Evolutionary conservation across 139 green algal species (phyloP).

Genomic region (Deuterostichococcus epilithicus): DNA sequence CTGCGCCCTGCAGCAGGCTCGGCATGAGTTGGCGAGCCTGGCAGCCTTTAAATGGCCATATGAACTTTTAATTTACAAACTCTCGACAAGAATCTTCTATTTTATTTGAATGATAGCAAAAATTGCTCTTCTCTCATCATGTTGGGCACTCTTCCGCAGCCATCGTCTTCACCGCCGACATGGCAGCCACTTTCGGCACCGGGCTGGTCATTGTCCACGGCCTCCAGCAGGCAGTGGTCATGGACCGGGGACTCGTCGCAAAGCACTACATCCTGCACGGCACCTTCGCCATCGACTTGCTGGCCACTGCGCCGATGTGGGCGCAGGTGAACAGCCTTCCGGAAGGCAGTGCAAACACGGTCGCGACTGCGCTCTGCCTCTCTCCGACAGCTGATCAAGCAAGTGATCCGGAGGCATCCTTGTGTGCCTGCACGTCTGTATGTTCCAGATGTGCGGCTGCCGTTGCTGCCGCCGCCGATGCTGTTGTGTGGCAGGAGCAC

Average conservation of each 20-base stretch:
- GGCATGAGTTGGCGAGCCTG: no score
- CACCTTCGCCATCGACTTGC: not conserved
- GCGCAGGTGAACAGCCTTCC: not conserved
- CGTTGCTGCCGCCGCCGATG: no score
- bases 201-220: not conserved
- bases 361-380: not conserved
- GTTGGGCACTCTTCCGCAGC: not conserved
- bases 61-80: no score
- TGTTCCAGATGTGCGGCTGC: no score
- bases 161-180: not conserved
- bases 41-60: no score
- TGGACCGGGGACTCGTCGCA: not conserved
- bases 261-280: not conserved
- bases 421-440: no score
- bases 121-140: not conserved
- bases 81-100: no score
- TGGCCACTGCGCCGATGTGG: not conserved
- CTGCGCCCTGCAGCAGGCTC: no score
- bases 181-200: not conserved
- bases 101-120: not conserved
- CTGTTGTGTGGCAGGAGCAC: no score
- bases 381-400: not conserved
- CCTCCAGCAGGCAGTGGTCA: not conserved
- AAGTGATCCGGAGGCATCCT: no score
- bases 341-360: no score